Evolutionary conservation across 1,284 basidiomycete genomes (phyloP).

Genomic region (Ganoderma lingzhi): DNA sequence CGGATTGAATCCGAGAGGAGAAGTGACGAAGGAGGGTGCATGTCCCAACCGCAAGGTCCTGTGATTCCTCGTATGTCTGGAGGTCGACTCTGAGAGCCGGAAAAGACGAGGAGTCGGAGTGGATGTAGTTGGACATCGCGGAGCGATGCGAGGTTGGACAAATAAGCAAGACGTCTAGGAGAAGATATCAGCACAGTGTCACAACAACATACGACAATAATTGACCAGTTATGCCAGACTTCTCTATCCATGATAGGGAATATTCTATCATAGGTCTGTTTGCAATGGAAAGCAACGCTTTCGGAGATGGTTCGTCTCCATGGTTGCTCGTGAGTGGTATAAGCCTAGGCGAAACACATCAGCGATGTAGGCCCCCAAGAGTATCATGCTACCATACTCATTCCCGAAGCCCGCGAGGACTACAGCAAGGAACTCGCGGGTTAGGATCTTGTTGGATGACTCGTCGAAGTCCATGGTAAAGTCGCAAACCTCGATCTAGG

Average conservation of each 20-base stretch:
- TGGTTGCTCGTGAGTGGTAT: constrained; percentile 76
- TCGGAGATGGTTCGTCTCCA: constrained; percentile 80
- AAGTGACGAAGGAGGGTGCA: constrained; percentile 77
- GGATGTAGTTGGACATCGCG: constrained; percentile 82
- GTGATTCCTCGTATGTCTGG: constrained; percentile 78
- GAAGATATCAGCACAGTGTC: background rate
- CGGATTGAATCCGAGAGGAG: constrained; percentile 72
- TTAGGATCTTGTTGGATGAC: constrained; percentile 54
- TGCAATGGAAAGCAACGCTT: constrained; percentile 87
- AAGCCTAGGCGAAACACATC: constrained; percentile 54
- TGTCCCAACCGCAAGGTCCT: constrained; percentile 70
- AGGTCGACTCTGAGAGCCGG: constrained; percentile 75
- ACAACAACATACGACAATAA: constrained; percentile 11
- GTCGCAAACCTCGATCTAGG: constrained; percentile 28
- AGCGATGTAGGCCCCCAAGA: background rate
- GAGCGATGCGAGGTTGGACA: constrained; percentile 80
- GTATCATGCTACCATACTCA: constrained; percentile 62
- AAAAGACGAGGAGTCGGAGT: constrained; percentile 67
- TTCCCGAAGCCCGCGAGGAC: constrained; percentile 89
- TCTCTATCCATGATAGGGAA: constrained; percentile 86
- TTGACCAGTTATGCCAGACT: constrained; percentile 84
- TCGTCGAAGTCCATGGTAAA: constrained; percentile 69
- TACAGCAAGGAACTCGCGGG: constrained; percentile 84
- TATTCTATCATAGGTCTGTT: constrained; percentile 91
- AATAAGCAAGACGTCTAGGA: constrained; percentile 83